A percentile compares a stretch with the other conserved stretches of the same genome.
phyloP scores from a whole-genome alignment of 2,329 filamentous ascomycete species.

The Fusarium aywerte region DNA sequence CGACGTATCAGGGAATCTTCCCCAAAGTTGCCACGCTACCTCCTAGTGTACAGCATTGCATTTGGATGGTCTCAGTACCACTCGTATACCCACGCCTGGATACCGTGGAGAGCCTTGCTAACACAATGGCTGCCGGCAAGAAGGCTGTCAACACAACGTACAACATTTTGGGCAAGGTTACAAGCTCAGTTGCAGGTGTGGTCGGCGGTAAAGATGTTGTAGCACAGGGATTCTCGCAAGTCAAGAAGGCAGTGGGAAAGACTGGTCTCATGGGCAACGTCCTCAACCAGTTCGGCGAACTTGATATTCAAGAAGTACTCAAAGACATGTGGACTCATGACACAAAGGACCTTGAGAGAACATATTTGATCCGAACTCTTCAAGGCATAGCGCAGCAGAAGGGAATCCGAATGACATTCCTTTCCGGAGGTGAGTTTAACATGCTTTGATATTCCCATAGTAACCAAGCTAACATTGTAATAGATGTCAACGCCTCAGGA shows the following conservation, averaged over 20 bases:
- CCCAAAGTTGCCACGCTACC: constrained; percentile 93
- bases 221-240: constrained; percentile 88
- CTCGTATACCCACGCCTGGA: constrained; percentile 91
- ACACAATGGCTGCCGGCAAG: constrained; percentile 93
- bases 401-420: constrained; percentile 94
- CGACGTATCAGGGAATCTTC: constrained; percentile 97
- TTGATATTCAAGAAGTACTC: constrained; percentile 93
- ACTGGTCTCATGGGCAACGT: constrained; percentile 95
- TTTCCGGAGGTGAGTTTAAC: constrained; percentile 77
- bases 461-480: constrained; percentile 37
- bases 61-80: constrained; percentile 95
- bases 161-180: constrained; percentile 94
- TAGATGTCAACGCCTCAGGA: constrained; percentile 87
- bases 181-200: constrained; percentile 92
- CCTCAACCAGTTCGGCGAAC: constrained; percentile 93
- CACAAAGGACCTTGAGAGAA: constrained; percentile 95
- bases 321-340: constrained; percentile 99
- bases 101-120: constrained; percentile 88
- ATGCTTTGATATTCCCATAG: not conserved
- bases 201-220: constrained; percentile 95
- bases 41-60: constrained; percentile 92
- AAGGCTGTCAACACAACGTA: constrained; percentile 96
- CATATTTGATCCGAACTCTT: constrained; percentile 93
- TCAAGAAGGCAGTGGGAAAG: constrained; percentile 97
- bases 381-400: constrained; percentile 97